Evolutionary conservation across 306 rosid species (phyloP), one percentile per base, ranked within the genome.

Genomic region (Herpetospermum pedunculosum): DNA sequence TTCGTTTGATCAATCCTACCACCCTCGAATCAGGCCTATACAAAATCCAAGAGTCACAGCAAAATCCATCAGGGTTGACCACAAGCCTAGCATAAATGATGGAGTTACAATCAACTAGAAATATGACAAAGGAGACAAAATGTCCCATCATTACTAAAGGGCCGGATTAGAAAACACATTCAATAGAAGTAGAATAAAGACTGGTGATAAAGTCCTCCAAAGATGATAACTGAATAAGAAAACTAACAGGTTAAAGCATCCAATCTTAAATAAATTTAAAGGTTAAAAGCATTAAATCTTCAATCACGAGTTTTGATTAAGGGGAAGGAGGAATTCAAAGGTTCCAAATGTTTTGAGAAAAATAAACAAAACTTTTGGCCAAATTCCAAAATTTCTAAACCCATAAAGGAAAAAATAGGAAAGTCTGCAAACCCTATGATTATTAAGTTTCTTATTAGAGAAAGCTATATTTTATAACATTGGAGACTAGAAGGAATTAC

Each of bases 1-100:
- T 84, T 55, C 84, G 89, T 78, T 88, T 80, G 55, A 94, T 87
- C 58, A 92, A 81, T 78, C 82, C 86, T 82, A 80, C 84, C 55
- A 94, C 97, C 80, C 99, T 88, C 73, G 70, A 12, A 85, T 94
- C 97, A 68, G 97, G 96, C 87, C 99, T 94, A 54, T 8, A 77
- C 49, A 57, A 57, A 50, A 50, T 76, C 28, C 50, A 83, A 77
- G 74, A 18, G 43, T 73, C 54, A 54, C 43, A 50, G 13, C 59
- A 16, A 77, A 44, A 52, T n/a, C 12, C 16, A 68, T 55, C 57
- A 78, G 52, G 35, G 58, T 46, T 35, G 46, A 25, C 73, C 73
- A 68, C 38, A 41, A 7, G 37, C 43, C 54, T 6, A 68, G 54
- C 73, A 40, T 67, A 67, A 62, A 41, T 59, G 19, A 59, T 13